Evolutionary conservation across 345 rosid genomes (phyloP), one percentile per base, ranked within the genome.

Genomic region (Fremontodendron californicum): DNA sequence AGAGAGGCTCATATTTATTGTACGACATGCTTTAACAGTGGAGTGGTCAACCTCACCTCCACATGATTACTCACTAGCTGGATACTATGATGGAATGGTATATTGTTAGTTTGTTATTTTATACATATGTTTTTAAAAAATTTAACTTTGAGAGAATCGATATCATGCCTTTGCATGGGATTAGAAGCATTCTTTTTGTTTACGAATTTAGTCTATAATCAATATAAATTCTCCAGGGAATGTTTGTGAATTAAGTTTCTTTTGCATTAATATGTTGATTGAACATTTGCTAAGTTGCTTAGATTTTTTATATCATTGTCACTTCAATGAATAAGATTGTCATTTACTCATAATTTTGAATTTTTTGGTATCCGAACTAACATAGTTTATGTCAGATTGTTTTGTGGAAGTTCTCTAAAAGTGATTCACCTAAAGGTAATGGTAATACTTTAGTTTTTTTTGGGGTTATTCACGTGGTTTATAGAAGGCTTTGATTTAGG

Each of bases 11-110:
- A 55, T 62, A 35, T 71, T 37, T 80, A 37, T 78, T 48, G 15
- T 78, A 78, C 90, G 91, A 97, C 88, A 87, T 93, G 96, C 98
- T 70, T 83, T 92, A 84, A 89, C 96, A 62, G 84, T 93, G 78
- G 97, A 95, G 85, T 93, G 99, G 99, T 95, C 97, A 65, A 78
- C 88, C 75, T 78, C 81, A 58, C 80, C 78, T 27, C 89, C 87
- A 57, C 88, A 90, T 75, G 93, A 96, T 80, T 88, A 85, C 83
- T 85, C 93, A 65, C 93, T 93, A 76, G 98, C 86, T 81, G 99
- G 99, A 69, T 96, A 97, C 88, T 97, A 96, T 74, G 98, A 93
- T 81, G 98, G 98, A 82, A 89, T 84, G 85, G 99, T 93, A 88
- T 57, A 64, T 2, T 71, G 7, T 66, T 35, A 77, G 49, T 62